A percentile compares a stretch with the other conserved stretches of the same genome.
phyloP scores from a whole-genome alignment of 2,329 filamentous ascomycete species.

The Helicocarpus griseus region DNA sequence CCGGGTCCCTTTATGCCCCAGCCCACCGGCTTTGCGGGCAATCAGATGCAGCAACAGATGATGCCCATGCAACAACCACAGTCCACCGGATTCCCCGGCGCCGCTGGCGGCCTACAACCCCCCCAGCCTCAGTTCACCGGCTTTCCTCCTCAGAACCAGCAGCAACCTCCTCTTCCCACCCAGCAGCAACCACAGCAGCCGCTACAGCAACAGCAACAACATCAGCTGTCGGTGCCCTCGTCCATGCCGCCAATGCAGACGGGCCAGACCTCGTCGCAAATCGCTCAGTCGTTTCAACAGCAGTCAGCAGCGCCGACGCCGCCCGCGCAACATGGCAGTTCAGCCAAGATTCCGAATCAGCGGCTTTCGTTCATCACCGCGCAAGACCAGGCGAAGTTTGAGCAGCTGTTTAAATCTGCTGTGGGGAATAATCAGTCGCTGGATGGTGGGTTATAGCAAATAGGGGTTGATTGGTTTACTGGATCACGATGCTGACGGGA shows the following conservation, averaged over 20 bases:
- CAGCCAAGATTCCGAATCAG: conserved; percentile 80
- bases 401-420: conserved; percentile 93
- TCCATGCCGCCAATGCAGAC: conserved; percentile 36
- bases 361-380: conserved; percentile 92
- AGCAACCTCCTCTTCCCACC: conserved; percentile 35
- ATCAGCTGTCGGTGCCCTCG: conserved; percentile 35
- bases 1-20: conserved; percentile 20
- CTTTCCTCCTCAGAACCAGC: conserved; percentile 40
- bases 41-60: neutral
- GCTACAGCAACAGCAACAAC: conserved; percentile 20
- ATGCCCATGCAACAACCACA: conserved; percentile 51
- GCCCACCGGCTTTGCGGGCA: neutral
- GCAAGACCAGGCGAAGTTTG: conserved; percentile 90
- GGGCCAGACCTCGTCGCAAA: conserved; percentile 52
- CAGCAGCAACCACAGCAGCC: conserved; percentile 23
- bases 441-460: conserved; percentile 46
- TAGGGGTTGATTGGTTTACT: neutral
- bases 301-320: conserved; percentile 46
- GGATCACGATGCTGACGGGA: conserved; percentile 11
- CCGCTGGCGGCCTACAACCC: conserved; percentile 26
- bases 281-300: conserved; percentile 53
- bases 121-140: conserved; percentile 52
- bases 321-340: conserved; percentile 47
- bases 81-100: conserved; percentile 54
- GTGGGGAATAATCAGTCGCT: conserved; percentile 76